Evolutionary conservation across 768 basidiomycete species (phyloP), one percentile per base, ranked within the genome.

Genomic region (Macrolepiota albuminosa): DNA sequence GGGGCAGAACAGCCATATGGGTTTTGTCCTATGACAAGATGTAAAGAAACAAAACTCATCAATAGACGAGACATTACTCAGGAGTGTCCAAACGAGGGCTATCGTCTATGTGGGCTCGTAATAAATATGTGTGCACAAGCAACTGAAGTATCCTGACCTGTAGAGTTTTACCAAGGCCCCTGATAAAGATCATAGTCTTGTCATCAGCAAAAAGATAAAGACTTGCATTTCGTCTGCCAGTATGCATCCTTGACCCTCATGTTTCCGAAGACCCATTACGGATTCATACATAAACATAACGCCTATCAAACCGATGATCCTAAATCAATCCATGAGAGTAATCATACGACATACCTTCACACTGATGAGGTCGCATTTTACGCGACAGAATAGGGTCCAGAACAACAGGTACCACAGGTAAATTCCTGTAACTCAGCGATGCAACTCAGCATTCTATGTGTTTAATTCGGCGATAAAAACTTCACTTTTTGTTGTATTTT

Each of bases 161-260:
- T 8, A 94, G 73, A 1, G 95, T 97, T 77, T 99, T 99, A n/a
- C 97, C 97, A 53, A 99, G 83, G 53, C 96, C 96, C 95, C 95
- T 78, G 21, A 39, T 34, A 1, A 13, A 60, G 37, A 52, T 57
- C 40, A 59, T 61, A 48, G 51, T 59, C 33, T 56, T 26, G 16
- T 1, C 29, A 11, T 13, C 3, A 43, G 21, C 33, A 46, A 43
- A n/a, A 36, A 55, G 18, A n/a, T 49, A 7, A 56, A 57, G 51
- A 56, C 59, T 37, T 62, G 93, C 94, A 97, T 96, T 67, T 98
- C 97, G 72, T 99, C 97, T 2, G 96, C 97, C 37, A 99, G 81
- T 64, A 99, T 97, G 66, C 93, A 95, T 1, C 96, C 96, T 68
- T 91, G 85, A 1, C 93, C 91, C 71, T 95, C 93, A 62, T 93